Base-by-base conservation (phyloP, 441 rosid genomes). In the Croton setiger region DNA sequence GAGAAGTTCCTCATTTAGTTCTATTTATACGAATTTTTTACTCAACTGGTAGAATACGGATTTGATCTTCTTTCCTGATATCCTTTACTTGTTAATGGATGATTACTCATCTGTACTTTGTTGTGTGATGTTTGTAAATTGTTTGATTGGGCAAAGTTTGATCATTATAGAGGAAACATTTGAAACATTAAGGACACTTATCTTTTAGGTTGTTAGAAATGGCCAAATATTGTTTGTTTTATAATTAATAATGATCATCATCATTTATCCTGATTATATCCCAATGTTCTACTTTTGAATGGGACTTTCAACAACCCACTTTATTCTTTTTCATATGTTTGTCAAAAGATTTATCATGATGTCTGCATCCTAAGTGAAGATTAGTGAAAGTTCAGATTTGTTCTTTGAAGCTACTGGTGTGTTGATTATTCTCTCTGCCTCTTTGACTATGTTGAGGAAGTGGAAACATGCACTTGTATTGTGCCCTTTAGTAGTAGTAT, bases 271-370 rank as follows among this genome's bases (percentile, higher is more conserved):
- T 70, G 71, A 56, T 73, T 59, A 64, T 71, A 45, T 64, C n/a
- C 18, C 53, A 60, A n/a, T 78, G 74, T 63, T 78, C 79, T 72
- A 63, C 77, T 67, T 64, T 72, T 74, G 82, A 74, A 78, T 68
- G 70, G 79, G 74, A 78, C 75, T 78, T 66, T 67, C 84, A 81
- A 74, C 83, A 73, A 77, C 74, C 79, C 66, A 72, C 81, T 84
- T 84, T 75, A 75, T 79, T 81, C 80, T 76, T 77, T 75, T 74
- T 82, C 80, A n/a, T 67, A 69, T 75, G 79, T 75, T 81, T 81
- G 75, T 79, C 85, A 75, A 81, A 75, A 79, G 74, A 70, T 75
- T 73, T 81, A 70, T 74, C 68, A 49, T 71, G 58, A 57, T 75
- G 72, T 67, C 74, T 71, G 69, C 60, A n/a, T 52, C 47, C 53